phyloP scores from a whole-genome alignment of 1,284 basidiomycete species.

The Puccinia triticina region DNA sequence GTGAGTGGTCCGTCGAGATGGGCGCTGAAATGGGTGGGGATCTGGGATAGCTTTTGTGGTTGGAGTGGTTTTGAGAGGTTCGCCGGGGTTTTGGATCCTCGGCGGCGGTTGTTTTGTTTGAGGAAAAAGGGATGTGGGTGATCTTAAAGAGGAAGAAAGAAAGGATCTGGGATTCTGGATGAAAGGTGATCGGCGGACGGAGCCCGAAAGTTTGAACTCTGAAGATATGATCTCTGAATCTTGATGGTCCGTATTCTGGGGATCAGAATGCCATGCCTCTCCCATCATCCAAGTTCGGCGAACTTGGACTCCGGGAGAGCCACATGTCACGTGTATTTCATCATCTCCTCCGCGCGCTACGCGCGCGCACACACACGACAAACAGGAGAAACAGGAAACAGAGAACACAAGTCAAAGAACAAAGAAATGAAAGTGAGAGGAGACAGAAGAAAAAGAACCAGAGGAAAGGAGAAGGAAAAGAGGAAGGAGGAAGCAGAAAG shows the following conservation, averaged over 20 bases:
- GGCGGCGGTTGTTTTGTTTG: neutral
- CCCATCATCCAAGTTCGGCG: conserved; percentile 5
- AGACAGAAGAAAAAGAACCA: no score
- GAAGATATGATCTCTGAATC: no score
- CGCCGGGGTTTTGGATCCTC: neutral
- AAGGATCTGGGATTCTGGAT: neutral
- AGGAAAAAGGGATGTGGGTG: neutral
- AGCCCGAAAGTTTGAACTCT: neutral
- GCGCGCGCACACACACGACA: neutral
- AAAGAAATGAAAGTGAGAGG: no score
- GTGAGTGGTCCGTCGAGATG: neutral
- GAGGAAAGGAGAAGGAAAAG: no score
- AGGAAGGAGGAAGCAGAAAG: no score
- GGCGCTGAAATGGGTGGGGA: neutral
- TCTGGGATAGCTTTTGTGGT: neutral
- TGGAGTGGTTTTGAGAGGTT: conserved; percentile 3
- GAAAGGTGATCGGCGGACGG: neutral
- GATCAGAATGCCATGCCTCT: neutral
- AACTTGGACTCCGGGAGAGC: neutral
- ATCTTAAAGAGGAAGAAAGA: neutral
- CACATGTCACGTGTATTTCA: conserved; percentile 10
- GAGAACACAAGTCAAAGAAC: no score
- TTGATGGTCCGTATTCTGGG: neutral
- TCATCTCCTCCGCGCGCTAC: conserved; percentile 1
- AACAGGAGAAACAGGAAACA: neutral